Conservation (phyloP, 2,329 filamentous ascomycete genomes). For the Aspergillus neotritici region DNA sequence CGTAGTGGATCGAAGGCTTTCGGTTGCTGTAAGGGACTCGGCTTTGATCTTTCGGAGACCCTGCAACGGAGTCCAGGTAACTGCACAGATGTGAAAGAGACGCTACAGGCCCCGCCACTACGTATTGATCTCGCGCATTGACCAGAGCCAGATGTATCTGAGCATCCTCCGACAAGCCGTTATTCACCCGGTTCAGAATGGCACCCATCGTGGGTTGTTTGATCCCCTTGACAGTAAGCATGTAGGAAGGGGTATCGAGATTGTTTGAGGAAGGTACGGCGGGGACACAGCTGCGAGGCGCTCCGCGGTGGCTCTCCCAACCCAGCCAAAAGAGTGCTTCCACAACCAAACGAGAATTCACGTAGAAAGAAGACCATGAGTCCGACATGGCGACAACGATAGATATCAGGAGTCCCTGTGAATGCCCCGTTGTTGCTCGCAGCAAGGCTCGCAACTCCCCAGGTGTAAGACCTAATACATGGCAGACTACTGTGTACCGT, state of each 20-base stretch:
- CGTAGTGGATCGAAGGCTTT: slow-evolving; percentile 20
- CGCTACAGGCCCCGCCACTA: slow-evolving; percentile 12
- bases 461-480: slow-evolving; percentile 22
- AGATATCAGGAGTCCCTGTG: slow-evolving; percentile 35
- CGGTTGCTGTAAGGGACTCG: slow-evolving; percentile 29
- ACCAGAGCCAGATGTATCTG: slow-evolving; percentile 8
- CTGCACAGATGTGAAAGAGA: slow-evolving; percentile 10
- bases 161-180: neutral
- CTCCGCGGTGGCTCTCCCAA: slow-evolving; percentile 13
- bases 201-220: neutral
- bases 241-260: slow-evolving; percentile 7
- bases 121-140: slow-evolving; percentile 14
- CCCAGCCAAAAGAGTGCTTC: slow-evolving; percentile 22
- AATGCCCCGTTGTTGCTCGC: slow-evolving; percentile 32
- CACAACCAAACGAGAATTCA: slow-evolving; percentile 21
- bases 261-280: neutral
- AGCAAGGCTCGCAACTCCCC: slow-evolving; percentile 24
- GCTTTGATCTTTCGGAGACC: slow-evolving; percentile 9
- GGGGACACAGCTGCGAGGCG: slow-evolving; percentile 4
- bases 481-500: slow-evolving; percentile 27
- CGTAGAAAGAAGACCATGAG: slow-evolving; percentile 32
- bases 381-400: slow-evolving; percentile 29
- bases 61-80: slow-evolving; percentile 2
- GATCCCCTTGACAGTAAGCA: slow-evolving; percentile 14
- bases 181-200: slow-evolving; percentile 7